A percentile compares a stretch with the other conserved stretches of the same genome.
phyloP scores from a whole-genome alignment of 2,329 filamentous ascomycete species.

The Knoxdaviesia capensis region DNA sequence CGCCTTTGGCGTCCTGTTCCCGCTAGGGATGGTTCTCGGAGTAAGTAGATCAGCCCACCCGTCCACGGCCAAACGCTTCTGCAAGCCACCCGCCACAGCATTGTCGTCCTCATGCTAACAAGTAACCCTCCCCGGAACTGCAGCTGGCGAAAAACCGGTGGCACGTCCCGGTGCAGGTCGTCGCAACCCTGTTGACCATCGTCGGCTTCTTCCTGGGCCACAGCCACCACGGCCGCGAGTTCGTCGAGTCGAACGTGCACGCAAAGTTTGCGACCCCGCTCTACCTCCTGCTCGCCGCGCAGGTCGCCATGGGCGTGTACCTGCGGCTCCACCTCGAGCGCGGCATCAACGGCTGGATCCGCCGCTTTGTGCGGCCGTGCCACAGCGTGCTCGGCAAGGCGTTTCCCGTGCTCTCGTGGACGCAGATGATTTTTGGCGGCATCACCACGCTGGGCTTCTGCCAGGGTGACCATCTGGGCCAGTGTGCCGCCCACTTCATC shows the following conservation, averaged over 20 bases:
- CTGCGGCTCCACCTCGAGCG: conserved; percentile 75
- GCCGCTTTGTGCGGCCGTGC: conserved; percentile 46
- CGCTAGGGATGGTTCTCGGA: conserved; percentile 85
- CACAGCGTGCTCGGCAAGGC: conserved; percentile 74
- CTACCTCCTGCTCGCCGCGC: conserved; percentile 58
- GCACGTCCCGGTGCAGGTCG: conserved; percentile 77
- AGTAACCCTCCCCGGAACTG: conserved; percentile 1
- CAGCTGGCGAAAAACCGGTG: conserved; percentile 78
- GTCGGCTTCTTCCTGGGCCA: conserved; percentile 85
- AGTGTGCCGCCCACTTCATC: conserved; percentile 93
- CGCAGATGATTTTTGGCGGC: conserved; percentile 89
- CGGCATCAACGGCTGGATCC: conserved; percentile 61
- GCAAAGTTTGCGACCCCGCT: conserved; percentile 59
- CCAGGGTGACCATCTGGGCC: conserved; percentile 72
- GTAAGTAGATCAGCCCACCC: conserved; percentile 27
- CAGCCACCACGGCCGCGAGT: conserved; percentile 73
- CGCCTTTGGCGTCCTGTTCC: conserved; percentile 82
- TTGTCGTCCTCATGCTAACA: neutral
- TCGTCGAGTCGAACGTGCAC: conserved; percentile 57
- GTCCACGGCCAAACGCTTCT: neutral
- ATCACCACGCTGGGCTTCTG: conserved; percentile 89
- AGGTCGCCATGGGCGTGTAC: conserved; percentile 68
- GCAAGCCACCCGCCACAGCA: neutral
- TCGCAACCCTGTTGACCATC: conserved; percentile 56
- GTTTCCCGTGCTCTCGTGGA: conserved; percentile 74